phyloP scores from a whole-genome alignment of 495 filamentous ascomycete genomes.

The Hypoxylon perforatum region DNA sequence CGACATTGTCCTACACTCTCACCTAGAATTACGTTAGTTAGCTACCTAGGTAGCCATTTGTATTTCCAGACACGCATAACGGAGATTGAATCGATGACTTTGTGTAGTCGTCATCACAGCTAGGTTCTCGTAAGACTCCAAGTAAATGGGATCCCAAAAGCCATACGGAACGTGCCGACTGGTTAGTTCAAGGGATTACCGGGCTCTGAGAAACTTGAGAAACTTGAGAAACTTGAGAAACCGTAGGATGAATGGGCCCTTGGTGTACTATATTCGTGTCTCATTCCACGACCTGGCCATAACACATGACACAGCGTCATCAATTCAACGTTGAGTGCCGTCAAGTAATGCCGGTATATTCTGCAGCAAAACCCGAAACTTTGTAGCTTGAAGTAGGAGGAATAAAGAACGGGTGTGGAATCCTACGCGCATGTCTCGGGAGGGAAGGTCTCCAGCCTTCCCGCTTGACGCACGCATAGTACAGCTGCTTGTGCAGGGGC shows the following conservation, averaged over 20 bases:
- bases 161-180: neutral
- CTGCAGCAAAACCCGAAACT: constrained; percentile 14
- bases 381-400: constrained; percentile 8
- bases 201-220: too few relatives aligned
- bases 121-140: constrained; percentile 4
- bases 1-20: constrained; percentile 46
- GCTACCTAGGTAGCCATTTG: too few relatives aligned
- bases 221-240: too few relatives aligned
- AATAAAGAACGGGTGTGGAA: constrained; percentile 26
- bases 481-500: constrained; percentile 22
- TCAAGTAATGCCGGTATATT: constrained; percentile 14
- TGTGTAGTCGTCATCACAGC: constrained; percentile 23
- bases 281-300: constrained; percentile 32
- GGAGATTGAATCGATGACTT: constrained; percentile 22
- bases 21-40: too few relatives aligned
- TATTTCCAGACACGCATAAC: constrained; percentile 35
- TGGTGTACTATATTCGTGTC: constrained; percentile 14
- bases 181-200: constrained; percentile 8
- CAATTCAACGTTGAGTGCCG: constrained; percentile 18
- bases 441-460: constrained; percentile 28
- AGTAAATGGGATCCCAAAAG: neutral
- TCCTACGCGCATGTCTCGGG: constrained; percentile 40
- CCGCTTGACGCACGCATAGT: constrained; percentile 33
- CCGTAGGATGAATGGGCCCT: neutral
- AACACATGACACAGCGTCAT: constrained; percentile 33